phyloP scores from a whole-genome alignment of 2,329 filamentous ascomycete genomes.

The Nothophaeocryptopus gaeumannii region DNA sequence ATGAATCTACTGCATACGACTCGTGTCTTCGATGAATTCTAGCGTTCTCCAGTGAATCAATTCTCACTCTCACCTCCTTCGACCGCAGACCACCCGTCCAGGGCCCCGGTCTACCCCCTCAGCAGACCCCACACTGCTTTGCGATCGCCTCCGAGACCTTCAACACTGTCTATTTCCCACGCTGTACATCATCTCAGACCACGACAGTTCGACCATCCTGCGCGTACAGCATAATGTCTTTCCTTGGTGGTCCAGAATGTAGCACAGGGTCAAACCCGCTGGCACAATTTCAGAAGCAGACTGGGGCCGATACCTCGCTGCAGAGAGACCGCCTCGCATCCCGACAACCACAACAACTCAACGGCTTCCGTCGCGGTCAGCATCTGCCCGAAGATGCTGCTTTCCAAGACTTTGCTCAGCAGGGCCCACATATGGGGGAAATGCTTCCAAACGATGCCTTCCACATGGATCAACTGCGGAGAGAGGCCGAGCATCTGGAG shows the following conservation, averaged over 20 bases:
- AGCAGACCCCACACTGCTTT: too few species aligned
- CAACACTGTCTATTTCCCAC: too few species aligned
- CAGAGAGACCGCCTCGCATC: conserved; percentile 75
- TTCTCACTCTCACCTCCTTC: too few species aligned
- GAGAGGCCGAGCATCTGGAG: conserved; percentile 56
- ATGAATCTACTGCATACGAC: too few species aligned
- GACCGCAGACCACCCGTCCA: too few species aligned
- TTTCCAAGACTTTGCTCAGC: conserved; percentile 71
- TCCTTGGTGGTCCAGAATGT: conserved; percentile 93
- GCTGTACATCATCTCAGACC: background rate
- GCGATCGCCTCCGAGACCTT: too few species aligned
- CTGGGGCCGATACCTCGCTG: conserved; percentile 90
- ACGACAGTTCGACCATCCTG: too few species aligned
- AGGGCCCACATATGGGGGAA: conserved; percentile 61
- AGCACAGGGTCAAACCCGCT: conserved; percentile 94
- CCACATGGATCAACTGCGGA: conserved; percentile 65
- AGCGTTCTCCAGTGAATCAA: too few species aligned
- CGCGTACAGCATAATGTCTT: conserved; percentile 70
- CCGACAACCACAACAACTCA: conserved; percentile 28
- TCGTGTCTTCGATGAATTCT: too few species aligned
- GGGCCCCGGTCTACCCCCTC: too few species aligned
- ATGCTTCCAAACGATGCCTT: conserved; percentile 56
- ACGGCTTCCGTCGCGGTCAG: conserved; percentile 33
- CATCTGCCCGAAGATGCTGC: conserved; percentile 31
- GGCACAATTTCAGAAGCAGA: conserved; percentile 95